These are phyloP conservation scores for Cylindricascospora bacillispora DNA, from an alignment of 1,139 yeast species.

Conservation along the genomic window DNA sequence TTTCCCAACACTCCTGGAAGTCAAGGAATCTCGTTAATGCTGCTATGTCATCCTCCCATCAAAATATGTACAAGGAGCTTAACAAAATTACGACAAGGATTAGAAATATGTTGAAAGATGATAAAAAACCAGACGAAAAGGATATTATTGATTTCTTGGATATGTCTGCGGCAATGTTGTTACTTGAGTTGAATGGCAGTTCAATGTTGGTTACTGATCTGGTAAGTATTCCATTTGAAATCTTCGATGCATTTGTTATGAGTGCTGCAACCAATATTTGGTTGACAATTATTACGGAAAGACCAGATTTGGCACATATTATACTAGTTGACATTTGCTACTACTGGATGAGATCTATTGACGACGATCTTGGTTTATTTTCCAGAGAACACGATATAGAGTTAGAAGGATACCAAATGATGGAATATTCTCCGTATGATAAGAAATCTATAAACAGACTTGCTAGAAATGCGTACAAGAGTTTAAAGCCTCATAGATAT, in stretches of 20 bases:
- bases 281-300: slow-evolving; percentile 69
- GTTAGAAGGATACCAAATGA: slow-evolving; percentile 52
- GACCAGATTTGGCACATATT: slow-evolving; percentile 43
- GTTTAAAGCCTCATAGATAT: slow-evolving; percentile 62
- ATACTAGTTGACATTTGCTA: slow-evolving; percentile 53
- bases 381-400: slow-evolving; percentile 45
- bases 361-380: slow-evolving; percentile 51
- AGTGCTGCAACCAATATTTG: slow-evolving; percentile 63
- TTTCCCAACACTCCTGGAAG: slow-evolving; percentile 72
- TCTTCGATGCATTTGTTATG: slow-evolving; percentile 50
- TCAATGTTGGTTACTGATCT: slow-evolving; percentile 44
- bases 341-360: slow-evolving; percentile 56
- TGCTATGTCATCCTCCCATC: slow-evolving; percentile 20
- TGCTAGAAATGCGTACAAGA: slow-evolving; percentile 36
- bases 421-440: slow-evolving; percentile 89
- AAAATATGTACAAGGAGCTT: slow-evolving; percentile 17
- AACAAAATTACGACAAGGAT: slow-evolving; percentile 12
- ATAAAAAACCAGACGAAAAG: slow-evolving; percentile 22
- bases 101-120: slow-evolving; percentile 10
- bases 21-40: slow-evolving; percentile 31
- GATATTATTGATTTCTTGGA: slow-evolving; percentile 34
- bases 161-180: slow-evolving; percentile 33
- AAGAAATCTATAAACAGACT: slow-evolving; percentile 43
- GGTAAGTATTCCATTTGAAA: slow-evolving; percentile 59
- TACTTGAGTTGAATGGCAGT: slow-evolving; percentile 34